These are phyloP conservation scores for Dictyophora rubrovolvata DNA, from an alignment of 768 basidiomycete genomes.

Conservation along the genomic window DNA sequence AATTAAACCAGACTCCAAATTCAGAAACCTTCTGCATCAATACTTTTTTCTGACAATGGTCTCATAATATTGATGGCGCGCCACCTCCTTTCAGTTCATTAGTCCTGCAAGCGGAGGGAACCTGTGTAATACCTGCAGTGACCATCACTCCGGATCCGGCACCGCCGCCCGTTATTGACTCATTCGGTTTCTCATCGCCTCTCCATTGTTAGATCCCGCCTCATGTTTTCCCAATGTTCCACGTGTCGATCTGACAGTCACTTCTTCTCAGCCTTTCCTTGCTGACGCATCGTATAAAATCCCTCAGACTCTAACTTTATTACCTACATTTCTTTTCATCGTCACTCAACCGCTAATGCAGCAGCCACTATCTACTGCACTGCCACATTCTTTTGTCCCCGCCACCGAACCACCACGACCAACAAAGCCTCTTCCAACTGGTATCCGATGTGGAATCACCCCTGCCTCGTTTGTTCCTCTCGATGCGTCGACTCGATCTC, in stretches of 20 bases:
- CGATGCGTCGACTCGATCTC: conserved; percentile 70
- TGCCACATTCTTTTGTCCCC: neutral
- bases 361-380: neutral
- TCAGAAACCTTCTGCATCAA: neutral
- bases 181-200: neutral
- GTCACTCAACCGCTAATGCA: neutral
- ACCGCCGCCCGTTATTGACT: neutral
- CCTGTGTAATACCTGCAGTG: neutral
- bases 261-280: neutral
- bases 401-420: conserved; percentile 3
- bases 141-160: neutral
- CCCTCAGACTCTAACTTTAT: neutral
- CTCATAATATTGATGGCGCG: neutral
- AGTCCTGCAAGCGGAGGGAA: neutral
- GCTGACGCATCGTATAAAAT: neutral
- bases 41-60: conserved; percentile 1
- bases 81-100: conserved; percentile 5
- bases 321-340: neutral
- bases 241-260: neutral
- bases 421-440: conserved; percentile 34
- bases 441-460: conserved; percentile 60
- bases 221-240: neutral
- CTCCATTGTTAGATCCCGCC: neutral
- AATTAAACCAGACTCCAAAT: neutral
- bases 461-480: conserved; percentile 55